Base-by-base conservation (phyloP, 495 filamentous ascomycete genomes). In the Ramalina peruviana region DNA sequence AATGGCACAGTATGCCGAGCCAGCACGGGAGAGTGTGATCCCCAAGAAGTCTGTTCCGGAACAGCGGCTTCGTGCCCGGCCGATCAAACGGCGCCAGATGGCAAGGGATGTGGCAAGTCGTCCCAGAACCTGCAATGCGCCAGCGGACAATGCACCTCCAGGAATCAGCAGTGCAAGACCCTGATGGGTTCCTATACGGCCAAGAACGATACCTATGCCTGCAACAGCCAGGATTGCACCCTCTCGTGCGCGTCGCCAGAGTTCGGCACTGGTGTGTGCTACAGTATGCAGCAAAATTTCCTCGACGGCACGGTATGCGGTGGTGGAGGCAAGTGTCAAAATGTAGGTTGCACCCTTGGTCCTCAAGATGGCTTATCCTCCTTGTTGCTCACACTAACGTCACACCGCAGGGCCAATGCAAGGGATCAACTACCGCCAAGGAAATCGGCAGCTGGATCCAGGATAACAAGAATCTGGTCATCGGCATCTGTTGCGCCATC, bases 71-170 rank as follows among this genome's bases (percentile, higher is more conserved):
- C 71, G 17, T 98, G 92, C 60, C 92, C 92, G 1, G 49, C 60
- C 3, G 86, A 98, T 65, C 44, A 68, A 25, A 81, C 73, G 43
- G 69, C 81, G 25, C 67, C 77, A 0, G 81, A 97, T 62, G 92
- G 92, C 53, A 61, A 67, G 21, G 66, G 61, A 21, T 93, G 89
- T 58, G 84, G 83, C 16, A 65, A 64, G 49, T 70, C 65, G 36
- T 65, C 65, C 26, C 58, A 58, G 4, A 71, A 75, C 3, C 71
- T 95, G n/a, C 67, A 72, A 40, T 98, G 92, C 61, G 87, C 93
- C 48, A 89, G 85, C 43, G 92, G 92, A 19, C 92, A 95, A 63
- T 98, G 92, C 64, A 98, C 92, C 42, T 92, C 85, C 49, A 82
- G 93, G 51, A 80, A 95, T 61, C 74, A 79, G 56, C 92, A 98